Conservation (phyloP, 768 basidiomycete genomes). For the Mycena crocata region DNA sequence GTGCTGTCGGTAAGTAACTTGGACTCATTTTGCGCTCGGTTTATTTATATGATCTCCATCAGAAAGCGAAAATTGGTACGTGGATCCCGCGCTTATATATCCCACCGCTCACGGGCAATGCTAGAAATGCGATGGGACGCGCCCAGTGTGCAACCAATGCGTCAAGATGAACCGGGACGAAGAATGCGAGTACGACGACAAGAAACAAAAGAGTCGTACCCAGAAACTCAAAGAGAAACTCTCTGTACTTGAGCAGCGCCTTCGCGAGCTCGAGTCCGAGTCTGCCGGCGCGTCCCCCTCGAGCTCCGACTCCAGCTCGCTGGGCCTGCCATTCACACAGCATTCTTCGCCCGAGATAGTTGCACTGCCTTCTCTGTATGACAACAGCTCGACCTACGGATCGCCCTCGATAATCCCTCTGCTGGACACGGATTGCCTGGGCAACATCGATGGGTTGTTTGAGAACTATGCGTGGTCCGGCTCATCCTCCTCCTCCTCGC, state of each 20-base stretch:
- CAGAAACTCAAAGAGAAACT: conserved; percentile 69
- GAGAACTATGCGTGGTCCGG: conserved; percentile 28
- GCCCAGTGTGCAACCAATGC: conserved; percentile 69
- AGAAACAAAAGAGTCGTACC: conserved; percentile 68
- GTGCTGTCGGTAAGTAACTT: conserved; percentile 43
- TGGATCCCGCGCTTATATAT: conserved; percentile 3
- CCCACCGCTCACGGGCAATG: neutral
- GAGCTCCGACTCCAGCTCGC: conserved; percentile 35
- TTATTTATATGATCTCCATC: neutral
- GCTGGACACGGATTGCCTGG: conserved; percentile 24
- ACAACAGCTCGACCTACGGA: conserved; percentile 1
- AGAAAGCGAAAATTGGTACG: conserved; percentile 53
- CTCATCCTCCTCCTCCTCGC: conserved; percentile 30
- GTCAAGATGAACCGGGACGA: conserved; percentile 61
- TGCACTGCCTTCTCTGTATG: conserved; percentile 29
- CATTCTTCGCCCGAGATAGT: conserved; percentile 29
- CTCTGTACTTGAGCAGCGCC: conserved; percentile 60
- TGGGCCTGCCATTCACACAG: conserved; percentile 26
- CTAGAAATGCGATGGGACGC: conserved; percentile 71
- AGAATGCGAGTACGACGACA: conserved; percentile 72
- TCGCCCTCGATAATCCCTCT: conserved; percentile 18
- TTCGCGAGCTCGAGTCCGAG: conserved; percentile 64
- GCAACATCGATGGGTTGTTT: conserved; percentile 29
- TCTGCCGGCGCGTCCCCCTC: conserved; percentile 41
- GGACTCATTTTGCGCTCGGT: neutral